These are phyloP conservation scores for Pseudonectria buxi DNA, from an alignment of 2,329 filamentous ascomycete species.

Conservation along the genomic window DNA sequence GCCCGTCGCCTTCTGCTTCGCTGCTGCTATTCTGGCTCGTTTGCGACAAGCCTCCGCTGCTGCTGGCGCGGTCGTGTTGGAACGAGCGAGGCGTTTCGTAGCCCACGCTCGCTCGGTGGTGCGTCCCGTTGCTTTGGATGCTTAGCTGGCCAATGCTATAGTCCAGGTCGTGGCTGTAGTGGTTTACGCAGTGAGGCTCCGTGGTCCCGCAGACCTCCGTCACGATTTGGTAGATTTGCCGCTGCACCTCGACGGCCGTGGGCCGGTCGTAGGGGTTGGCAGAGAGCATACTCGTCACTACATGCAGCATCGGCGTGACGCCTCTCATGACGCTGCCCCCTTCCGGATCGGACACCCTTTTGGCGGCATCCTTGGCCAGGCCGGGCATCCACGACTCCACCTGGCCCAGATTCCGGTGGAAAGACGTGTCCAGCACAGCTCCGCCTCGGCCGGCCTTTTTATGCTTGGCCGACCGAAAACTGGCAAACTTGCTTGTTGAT, in stretches of 20 bases:
- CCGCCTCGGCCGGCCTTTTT: conserved; percentile 52
- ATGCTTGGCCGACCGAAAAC: conserved; percentile 60
- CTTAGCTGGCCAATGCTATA: conserved; percentile 18
- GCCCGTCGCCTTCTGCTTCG: conserved; percentile 14
- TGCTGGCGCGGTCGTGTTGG: conserved; percentile 25
- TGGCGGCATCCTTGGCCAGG: conserved; percentile 52
- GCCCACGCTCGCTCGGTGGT: conserved; percentile 20
- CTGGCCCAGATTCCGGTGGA: conserved; percentile 63
- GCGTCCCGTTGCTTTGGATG: conserved; percentile 8
- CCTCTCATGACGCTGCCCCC: conserved; percentile 43
- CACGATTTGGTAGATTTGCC: conserved; percentile 46
- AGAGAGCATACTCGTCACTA: conserved; percentile 50
- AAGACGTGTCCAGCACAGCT: conserved; percentile 61
- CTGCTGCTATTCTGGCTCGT: conserved; percentile 27
- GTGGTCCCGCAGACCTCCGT: conserved; percentile 39
- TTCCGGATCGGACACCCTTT: conserved; percentile 33
- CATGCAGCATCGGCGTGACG: conserved; percentile 44
- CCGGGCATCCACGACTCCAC: conserved; percentile 61
- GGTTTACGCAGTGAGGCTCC: conserved; percentile 49
- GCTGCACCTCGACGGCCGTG: conserved; percentile 44
- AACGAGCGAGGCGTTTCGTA: conserved; percentile 23
- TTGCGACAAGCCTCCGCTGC: conserved; percentile 30
- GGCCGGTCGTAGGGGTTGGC: conserved; percentile 47
- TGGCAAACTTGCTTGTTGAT: conserved; percentile 56
- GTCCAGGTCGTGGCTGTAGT: conserved; percentile 33